Percentiles rank a stretch among this genome's conserved stretches.
These are phyloP conservation scores for Linum trigynum DNA, from an alignment of 345 rosid genomes.

Conservation along the genomic window DNA sequence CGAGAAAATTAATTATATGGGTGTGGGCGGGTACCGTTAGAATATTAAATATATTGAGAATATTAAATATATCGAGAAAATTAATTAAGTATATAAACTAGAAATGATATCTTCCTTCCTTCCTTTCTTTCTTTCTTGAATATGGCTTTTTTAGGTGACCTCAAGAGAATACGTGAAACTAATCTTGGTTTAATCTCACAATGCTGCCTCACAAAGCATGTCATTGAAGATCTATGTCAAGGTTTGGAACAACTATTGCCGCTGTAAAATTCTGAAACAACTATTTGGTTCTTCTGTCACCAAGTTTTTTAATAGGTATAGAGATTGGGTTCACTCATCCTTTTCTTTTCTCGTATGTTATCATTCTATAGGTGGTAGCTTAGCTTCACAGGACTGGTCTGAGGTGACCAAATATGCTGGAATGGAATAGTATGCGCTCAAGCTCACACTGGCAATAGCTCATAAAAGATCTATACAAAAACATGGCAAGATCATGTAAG, in stretches of 20 bases:
- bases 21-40: no score
- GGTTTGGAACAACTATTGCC: constrained; percentile 59
- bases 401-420: constrained; percentile 99
- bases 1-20: no score
- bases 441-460: constrained; percentile 98
- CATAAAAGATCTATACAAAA: constrained; percentile 91
- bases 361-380: constrained; percentile 62
- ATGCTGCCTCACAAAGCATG: constrained; percentile 91
- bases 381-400: constrained; percentile 99
- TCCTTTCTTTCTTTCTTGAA: no score
- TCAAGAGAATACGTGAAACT: constrained; percentile 95
- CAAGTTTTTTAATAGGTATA: neutral
- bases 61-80: no score
- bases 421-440: constrained; percentile 97
- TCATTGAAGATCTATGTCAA: constrained; percentile 93
- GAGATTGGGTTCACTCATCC: constrained; percentile 11
- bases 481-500: constrained; percentile 98
- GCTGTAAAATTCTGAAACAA: constrained; percentile 44
- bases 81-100: neutral
- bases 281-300: neutral
- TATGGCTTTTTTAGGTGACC: constrained; percentile 47
- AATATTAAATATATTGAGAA: no score
- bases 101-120: neutral
- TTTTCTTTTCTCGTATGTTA: neutral
- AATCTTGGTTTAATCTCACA: constrained; percentile 94